Percentiles rank a stretch among this genome's conserved stretches.
Evolutionary conservation across 106 monocot genomes (phyloP).

Genomic region (Dendrobium officinale): DNA sequence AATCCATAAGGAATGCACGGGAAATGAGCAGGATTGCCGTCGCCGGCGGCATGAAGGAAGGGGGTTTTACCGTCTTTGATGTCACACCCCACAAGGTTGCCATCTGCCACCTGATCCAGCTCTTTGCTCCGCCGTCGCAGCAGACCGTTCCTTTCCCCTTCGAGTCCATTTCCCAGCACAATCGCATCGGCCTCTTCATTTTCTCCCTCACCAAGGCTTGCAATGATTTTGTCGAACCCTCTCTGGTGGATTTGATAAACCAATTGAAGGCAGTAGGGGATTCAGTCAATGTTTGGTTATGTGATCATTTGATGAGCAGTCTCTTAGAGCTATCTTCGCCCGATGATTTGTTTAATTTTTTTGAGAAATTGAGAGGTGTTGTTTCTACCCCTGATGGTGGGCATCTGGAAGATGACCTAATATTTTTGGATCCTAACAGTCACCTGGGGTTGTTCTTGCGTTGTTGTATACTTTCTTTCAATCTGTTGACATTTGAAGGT

Average conservation of each 20-base stretch:
- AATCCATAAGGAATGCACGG: no score
- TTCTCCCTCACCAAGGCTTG: conserved; percentile 78
- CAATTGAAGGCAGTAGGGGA: conserved; percentile 54
- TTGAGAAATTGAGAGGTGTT: conserved; percentile 74
- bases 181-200: conserved; percentile 93
- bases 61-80: conserved; percentile 26
- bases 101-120: conserved; percentile 80
- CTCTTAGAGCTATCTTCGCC: conserved; percentile 59
- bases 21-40: not conserved
- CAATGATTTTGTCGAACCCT: conserved; percentile 75
- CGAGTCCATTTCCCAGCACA: conserved; percentile 54
- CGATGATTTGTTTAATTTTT: conserved; percentile 94
- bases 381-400: conserved; percentile 33
- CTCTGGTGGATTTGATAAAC: conserved; percentile 61
- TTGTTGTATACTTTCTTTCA: conserved; percentile 79
- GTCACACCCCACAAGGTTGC: conserved; percentile 92
- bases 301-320: conserved; percentile 43
- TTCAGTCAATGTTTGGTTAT: conserved; percentile 38
- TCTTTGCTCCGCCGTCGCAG: conserved; percentile 73
- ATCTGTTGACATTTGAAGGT: conserved; percentile 77
- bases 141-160: conserved; percentile 51
- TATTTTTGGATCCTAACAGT: conserved; percentile 72
- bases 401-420: conserved; percentile 60
- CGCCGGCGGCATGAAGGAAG: conserved; percentile 6
- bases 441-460: conserved; percentile 84